phyloP scores from a whole-genome alignment of 1,284 basidiomycete genomes.

The Chalciporus sp. region DNA sequence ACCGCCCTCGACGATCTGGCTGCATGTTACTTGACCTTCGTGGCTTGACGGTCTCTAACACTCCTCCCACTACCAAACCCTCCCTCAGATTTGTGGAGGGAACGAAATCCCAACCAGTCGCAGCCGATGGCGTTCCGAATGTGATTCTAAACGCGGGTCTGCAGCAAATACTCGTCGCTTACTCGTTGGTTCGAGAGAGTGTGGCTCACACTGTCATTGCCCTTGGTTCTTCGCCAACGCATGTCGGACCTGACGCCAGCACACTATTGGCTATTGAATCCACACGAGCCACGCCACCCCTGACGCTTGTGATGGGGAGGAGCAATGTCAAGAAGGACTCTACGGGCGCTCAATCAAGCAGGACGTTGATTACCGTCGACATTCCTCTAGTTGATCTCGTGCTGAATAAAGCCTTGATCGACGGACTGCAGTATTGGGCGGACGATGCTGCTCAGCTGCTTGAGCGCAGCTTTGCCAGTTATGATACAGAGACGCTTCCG shows the following conservation, averaged over 20 bases:
- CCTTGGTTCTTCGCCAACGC: constrained; percentile 27
- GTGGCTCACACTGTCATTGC: constrained; percentile 27
- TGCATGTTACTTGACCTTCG: constrained; percentile 67
- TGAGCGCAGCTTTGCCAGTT: constrained; percentile 41
- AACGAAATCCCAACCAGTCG: neutral
- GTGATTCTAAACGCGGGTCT: constrained; percentile 33
- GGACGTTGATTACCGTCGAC: constrained; percentile 47
- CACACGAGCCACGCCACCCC: constrained; percentile 14
- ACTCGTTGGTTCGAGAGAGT: constrained; percentile 39
- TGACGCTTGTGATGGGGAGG: constrained; percentile 27
- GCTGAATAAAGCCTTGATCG: constrained; percentile 65
- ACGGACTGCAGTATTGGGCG: constrained; percentile 82
- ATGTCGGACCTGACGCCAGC: constrained; percentile 14
- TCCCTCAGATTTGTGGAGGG: constrained; percentile 45
- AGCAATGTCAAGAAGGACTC: constrained; percentile 8
- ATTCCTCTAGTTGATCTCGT: constrained; percentile 69
- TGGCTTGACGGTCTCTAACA: constrained; percentile 46
- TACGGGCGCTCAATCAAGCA: constrained; percentile 15
- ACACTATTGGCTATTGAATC: constrained; percentile 30
- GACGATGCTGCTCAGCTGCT: constrained; percentile 80
- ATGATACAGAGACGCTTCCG: constrained; percentile 37
- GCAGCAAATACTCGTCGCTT: constrained; percentile 50
- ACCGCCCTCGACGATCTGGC: constrained; percentile 56
- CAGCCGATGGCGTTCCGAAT: constrained; percentile 6
- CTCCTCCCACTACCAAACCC: constrained; percentile 28